These are phyloP conservation scores for Pelargonium citronellum DNA, from an alignment of 441 rosid genomes.

Conservation along the genomic window DNA sequence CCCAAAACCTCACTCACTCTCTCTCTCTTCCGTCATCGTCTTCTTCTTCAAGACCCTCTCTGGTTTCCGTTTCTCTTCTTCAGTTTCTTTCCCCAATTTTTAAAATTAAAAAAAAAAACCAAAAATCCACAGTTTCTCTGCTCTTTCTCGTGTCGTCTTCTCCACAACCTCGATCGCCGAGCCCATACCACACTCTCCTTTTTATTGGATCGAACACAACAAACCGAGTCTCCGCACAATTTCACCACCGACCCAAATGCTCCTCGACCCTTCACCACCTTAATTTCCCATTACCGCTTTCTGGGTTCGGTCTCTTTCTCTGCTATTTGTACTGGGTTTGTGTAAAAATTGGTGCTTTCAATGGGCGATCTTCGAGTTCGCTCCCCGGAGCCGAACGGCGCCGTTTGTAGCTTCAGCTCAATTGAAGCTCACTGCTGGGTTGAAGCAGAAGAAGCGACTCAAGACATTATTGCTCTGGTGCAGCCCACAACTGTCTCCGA, in stretches of 20 bases:
- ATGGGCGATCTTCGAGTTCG: constrained; percentile 75
- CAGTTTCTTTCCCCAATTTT: no score
- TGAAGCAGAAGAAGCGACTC: constrained; percentile 59
- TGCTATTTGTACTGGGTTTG: neutral
- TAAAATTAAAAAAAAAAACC: no score
- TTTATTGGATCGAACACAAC: neutral
- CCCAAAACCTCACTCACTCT: neutral
- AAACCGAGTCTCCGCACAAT: neutral
- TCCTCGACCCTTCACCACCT: neutral
- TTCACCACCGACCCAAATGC: neutral
- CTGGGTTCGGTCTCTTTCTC: neutral
- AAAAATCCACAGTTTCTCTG: no score
- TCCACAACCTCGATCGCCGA: neutral
- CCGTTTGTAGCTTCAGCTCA: constrained; percentile 27
- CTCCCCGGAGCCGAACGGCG: constrained; percentile 44
- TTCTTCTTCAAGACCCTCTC: neutral
- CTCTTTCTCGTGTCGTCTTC: no score
- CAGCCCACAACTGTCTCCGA: constrained; percentile 66
- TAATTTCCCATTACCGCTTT: neutral
- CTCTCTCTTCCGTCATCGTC: neutral
- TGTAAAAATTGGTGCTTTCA: constrained; percentile 11
- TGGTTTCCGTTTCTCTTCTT: neutral
- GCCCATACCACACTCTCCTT: neutral
- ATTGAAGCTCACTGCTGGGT: constrained; percentile 45
- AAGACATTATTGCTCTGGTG: constrained; percentile 56